Percentiles rank a stretch among this genome's conserved stretches.
Evolutionary conservation across 225 moss, liverwort and hornwort species (phyloP).

Genomic region (Marchantia paleacea): DNA sequence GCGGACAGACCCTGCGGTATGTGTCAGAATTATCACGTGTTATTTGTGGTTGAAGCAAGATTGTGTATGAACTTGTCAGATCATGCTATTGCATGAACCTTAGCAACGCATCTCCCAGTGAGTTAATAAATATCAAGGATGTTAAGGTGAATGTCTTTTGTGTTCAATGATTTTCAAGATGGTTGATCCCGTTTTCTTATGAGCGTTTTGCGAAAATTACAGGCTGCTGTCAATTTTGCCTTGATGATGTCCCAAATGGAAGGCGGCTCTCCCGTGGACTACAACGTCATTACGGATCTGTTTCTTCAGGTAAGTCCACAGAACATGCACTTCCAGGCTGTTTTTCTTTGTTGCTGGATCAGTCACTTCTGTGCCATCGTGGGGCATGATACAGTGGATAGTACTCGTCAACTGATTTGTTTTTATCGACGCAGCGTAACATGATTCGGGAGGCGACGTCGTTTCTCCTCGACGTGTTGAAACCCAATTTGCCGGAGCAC

Average conservation of each 20-base stretch:
- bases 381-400: neutral
- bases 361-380: neutral
- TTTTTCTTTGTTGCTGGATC: no score
- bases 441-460: slow-evolving; percentile 99
- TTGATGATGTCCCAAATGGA: slow-evolving; percentile 99
- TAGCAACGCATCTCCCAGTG: no score
- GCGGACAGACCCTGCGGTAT: slow-evolving; percentile 89
- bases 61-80: neutral
- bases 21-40: neutral
- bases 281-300: slow-evolving; percentile 90
- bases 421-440: slow-evolving; percentile 71
- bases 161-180: neutral
- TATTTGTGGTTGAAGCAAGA: neutral
- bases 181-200: neutral
- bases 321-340: neutral
- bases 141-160: neutral
- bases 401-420: neutral
- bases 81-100: no score
- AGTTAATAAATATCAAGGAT: no score
- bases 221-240: slow-evolving; percentile 99
- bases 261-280: slow-evolving; percentile 92
- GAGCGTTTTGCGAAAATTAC: slow-evolving; percentile 16
- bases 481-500: slow-evolving; percentile 95
- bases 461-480: slow-evolving; percentile 91
- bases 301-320: slow-evolving; percentile 48